Evolutionary conservation across 176 grass and related monocot species (phyloP), one percentile per base, ranked within the genome.

Genomic region (Microstegium vimineum): DNA sequence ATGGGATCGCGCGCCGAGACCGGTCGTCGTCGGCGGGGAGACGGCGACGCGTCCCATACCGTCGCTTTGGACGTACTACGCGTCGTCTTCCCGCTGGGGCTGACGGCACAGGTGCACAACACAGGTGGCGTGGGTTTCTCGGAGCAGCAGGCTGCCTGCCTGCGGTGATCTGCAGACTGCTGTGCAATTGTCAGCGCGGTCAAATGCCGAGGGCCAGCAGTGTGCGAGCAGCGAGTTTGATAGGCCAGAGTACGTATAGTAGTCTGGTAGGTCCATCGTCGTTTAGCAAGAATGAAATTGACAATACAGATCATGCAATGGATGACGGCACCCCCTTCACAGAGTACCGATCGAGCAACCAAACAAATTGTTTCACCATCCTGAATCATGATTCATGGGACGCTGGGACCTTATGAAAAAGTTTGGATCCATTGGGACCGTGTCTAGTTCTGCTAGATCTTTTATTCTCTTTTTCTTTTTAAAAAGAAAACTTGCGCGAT

Each of bases 1-100:
- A 89, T 89, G 42, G 87, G 82, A 85, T 89, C 87, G 42, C 77
- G 77, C 51, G 76, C 62, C 70, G 82, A 65, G 82, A 85, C 87
- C 46, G 45, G 77, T 81, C 82, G 77, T 22, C 71, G 69, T 75
- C 76, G 81, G 15, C 43, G 43, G 22, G 22, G 54, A n/a, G 51
- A 57, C 54, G 54, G 28, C 40, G 71, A 68, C 77, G 77, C 3
- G 12, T 5, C 76, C 22, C 80, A 23, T 59, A 18, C 75, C 26
- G 4, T 35, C 34, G 75, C 25, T 33, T 85, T 89, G 82, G 76
- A 89, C 62, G 76, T 47, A 84, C 62, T 47, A 84, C 62, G 77
- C 40, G 77, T 85, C 82, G 82, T 70, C 82, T n/a, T n/a, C 76
- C 49, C 32, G 87, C 69, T 62, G 61, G 22, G 41, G 36, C 17